These are phyloP conservation scores for Didymella sp. DNA, from an alignment of 2,329 filamentous ascomycete species.

Conservation along the genomic window DNA sequence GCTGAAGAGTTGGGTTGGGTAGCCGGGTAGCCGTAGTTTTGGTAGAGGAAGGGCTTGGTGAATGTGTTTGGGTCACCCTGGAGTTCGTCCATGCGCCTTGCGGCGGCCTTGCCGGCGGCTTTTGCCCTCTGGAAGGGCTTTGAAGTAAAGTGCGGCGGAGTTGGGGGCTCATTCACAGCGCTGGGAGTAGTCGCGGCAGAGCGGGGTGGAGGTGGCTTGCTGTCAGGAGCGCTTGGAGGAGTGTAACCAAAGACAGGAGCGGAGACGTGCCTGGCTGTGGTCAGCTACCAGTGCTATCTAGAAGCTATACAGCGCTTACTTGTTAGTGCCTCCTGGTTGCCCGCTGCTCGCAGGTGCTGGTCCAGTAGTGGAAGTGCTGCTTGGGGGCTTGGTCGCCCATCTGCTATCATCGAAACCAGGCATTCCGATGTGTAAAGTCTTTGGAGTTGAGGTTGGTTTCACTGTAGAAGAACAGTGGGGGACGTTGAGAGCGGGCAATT, in stretches of 20 bases:
- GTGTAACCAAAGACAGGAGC: not conserved
- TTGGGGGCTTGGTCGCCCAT: not conserved
- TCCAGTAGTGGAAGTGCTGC: not conserved
- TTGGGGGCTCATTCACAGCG: not conserved
- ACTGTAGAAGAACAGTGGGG: not conserved
- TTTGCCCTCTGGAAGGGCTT: not conserved
- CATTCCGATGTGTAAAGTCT: not conserved
- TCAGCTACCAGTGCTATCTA: not conserved
- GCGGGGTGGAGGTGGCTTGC: not conserved
- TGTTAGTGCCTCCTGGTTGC: not conserved
- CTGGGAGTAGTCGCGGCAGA: not conserved
- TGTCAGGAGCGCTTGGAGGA: not conserved
- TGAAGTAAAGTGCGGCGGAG: not conserved
- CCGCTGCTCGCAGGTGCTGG: not conserved
- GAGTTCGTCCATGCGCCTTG: constrained; percentile 1
- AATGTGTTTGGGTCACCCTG: not conserved
- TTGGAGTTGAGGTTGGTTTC: not conserved
- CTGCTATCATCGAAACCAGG: not conserved
- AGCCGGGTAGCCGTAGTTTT: not conserved
- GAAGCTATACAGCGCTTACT: not conserved
- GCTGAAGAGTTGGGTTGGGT: not conserved
- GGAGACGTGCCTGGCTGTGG: not conserved
- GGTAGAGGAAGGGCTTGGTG: not conserved
- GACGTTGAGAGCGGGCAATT: too few species aligned
- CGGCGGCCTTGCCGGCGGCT: not conserved